These are phyloP conservation scores for Mortierella sp. DNA, from an alignment of 371 early-diverging fungal species.

Conservation along the genomic window DNA sequence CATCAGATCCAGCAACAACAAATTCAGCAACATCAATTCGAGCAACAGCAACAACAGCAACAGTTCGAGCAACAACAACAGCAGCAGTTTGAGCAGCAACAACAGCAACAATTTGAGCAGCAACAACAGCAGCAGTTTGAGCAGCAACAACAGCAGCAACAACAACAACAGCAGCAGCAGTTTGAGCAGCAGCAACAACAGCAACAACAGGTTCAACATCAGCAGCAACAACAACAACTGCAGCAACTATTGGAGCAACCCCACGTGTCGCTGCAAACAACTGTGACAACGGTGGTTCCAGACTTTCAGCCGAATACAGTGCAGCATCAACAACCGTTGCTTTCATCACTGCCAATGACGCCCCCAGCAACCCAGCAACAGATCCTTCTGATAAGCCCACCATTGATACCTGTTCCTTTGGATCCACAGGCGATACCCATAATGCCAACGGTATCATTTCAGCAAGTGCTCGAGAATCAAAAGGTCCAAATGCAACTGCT, in stretches of 20 bases:
- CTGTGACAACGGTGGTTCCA: slow-evolving; percentile 8
- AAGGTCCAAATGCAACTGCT: slow-evolving; percentile 19
- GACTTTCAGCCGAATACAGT: slow-evolving; percentile 18
- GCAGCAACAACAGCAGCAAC: slow-evolving; percentile 29
- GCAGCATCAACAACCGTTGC: slow-evolving; percentile 30
- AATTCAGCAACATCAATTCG: slow-evolving; percentile 21
- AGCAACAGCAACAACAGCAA: slow-evolving; percentile 19
- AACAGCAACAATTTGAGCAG: too few species aligned
- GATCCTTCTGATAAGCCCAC: slow-evolving; percentile 26
- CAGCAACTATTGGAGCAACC: slow-evolving; percentile 32
- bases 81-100: slow-evolving; percentile 25
- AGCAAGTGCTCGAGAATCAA: slow-evolving; percentile 20
- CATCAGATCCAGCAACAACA: slow-evolving; percentile 29
- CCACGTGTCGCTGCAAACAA: slow-evolving; percentile 20
- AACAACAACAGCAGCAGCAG: too few species aligned
- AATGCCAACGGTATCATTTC: slow-evolving; percentile 22
- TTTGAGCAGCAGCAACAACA: too few species aligned
- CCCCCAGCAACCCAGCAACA: slow-evolving; percentile 32
- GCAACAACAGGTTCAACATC: too few species aligned
- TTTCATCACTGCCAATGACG: slow-evolving; percentile 28
- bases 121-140: slow-evolving; percentile 22
- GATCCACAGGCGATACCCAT: slow-evolving; percentile 23
- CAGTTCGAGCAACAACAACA: slow-evolving; percentile 13
- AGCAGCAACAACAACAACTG: slow-evolving; percentile 18
- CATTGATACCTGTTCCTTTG: slow-evolving; percentile 18